Percentiles rank a stretch among this genome's conserved stretches.
These are phyloP conservation scores for Talaromyces nanjingensis DNA, from an alignment of 495 filamentous ascomycete genomes.

Conservation along the genomic window DNA sequence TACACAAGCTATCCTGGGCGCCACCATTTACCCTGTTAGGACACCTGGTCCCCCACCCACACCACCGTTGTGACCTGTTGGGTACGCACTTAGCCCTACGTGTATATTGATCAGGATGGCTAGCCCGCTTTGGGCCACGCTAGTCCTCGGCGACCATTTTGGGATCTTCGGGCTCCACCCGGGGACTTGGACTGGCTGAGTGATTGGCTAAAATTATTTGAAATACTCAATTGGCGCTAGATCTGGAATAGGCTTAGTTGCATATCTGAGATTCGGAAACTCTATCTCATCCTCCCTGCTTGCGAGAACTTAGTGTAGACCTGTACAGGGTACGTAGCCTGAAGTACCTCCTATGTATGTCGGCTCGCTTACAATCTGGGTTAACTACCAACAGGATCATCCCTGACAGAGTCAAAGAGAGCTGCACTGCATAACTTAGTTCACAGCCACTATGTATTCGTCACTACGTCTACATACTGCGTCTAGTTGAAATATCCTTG, in stretches of 20 bases:
- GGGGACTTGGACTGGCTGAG: background rate
- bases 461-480: too few species aligned
- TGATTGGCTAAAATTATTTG: conserved; percentile 3
- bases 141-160: conserved; percentile 7
- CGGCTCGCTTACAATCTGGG: background rate
- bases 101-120: background rate
- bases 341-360: background rate
- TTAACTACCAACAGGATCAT: background rate
- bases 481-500: too few species aligned
- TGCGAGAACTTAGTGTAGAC: background rate
- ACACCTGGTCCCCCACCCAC: background rate
- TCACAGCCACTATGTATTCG: background rate
- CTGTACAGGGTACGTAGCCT: background rate
- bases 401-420: too few species aligned
- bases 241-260: background rate
- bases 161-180: conserved; percentile 6
- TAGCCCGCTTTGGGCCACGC: background rate
- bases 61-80: background rate
- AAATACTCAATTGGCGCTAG: background rate
- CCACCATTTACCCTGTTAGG: background rate
- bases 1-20: background rate
- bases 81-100: conserved; percentile 6
- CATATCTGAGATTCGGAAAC: conserved; percentile 7
- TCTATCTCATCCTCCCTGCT: background rate
- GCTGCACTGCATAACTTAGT: too few species aligned